Evolutionary conservation across 176 grass and related monocot genomes (phyloP).

Genomic region (Zea luxurians): DNA sequence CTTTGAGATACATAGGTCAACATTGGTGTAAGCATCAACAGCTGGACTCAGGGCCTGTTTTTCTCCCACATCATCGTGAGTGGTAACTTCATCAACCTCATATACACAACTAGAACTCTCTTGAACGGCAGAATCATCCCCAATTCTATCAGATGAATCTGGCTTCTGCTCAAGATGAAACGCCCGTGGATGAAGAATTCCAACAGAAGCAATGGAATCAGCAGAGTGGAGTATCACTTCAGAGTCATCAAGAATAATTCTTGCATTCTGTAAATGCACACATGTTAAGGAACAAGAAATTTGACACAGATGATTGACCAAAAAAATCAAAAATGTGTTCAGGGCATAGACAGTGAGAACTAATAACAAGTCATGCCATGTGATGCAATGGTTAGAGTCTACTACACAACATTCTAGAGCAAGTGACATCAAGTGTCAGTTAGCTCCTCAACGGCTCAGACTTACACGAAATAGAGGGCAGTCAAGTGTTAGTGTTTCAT

Average conservation of each 20-base stretch:
- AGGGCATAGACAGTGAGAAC: neutral
- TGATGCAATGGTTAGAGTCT: neutral
- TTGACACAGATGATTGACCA: neutral
- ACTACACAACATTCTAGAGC: slow-evolving; percentile 6
- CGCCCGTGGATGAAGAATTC: slow-evolving; percentile 75
- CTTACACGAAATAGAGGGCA: slow-evolving; percentile 96
- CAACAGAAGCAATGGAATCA: slow-evolving; percentile 87
- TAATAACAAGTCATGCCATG: neutral
- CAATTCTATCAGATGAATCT: slow-evolving; percentile 39
- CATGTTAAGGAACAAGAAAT: slow-evolving; percentile 37
- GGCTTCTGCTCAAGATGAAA: slow-evolving; percentile 84
- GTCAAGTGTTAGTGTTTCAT: slow-evolving; percentile 97
- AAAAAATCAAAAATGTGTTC: neutral
- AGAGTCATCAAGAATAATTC: slow-evolving; percentile 83
- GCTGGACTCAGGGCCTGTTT: slow-evolving; percentile 35
- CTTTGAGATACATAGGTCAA: slow-evolving; percentile 56
- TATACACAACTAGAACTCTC: slow-evolving; percentile 46
- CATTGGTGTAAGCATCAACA: slow-evolving; percentile 38
- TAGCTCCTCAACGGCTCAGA: slow-evolving; percentile 29
- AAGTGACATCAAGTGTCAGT: slow-evolving; percentile 21
- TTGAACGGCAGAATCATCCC: slow-evolving; percentile 4
- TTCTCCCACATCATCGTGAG: slow-evolving; percentile 18
- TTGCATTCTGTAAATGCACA: slow-evolving; percentile 66
- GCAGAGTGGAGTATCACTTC: slow-evolving; percentile 76
- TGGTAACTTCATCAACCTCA: slow-evolving; percentile 63